phyloP scores from a whole-genome alignment of 228 moss, liverwort and hornwort genomes.

The Sphagnum magellanicum region DNA sequence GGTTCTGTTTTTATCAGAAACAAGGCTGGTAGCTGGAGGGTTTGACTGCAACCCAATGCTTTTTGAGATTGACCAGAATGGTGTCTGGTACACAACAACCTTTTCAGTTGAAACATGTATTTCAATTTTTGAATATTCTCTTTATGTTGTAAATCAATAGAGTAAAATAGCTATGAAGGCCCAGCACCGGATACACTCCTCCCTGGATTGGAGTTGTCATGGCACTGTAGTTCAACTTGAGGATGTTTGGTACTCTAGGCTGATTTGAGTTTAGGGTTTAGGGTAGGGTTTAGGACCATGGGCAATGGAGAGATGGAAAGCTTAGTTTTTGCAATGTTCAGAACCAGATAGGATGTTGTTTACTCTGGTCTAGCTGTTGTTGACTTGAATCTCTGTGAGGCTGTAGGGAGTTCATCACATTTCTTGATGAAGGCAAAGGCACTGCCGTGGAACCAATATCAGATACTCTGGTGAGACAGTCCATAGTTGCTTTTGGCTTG shows the following conservation, averaged over 20 bases:
- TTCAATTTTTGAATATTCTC: neutral
- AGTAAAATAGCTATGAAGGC: neutral
- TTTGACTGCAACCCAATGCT: slow-evolving; percentile 99
- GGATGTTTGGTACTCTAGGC: neutral
- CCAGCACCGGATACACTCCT: neutral
- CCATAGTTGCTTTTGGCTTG: neutral
- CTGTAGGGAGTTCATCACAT: slow-evolving; percentile 73
- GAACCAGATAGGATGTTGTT: no score
- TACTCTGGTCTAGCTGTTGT: no score
- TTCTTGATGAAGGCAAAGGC: slow-evolving; percentile 89
- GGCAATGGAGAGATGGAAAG: no score
- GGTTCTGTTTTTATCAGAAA: slow-evolving; percentile 95
- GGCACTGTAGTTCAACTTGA: neutral
- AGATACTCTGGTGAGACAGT: slow-evolving; percentile 58
- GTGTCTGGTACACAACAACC: slow-evolving; percentile 51
- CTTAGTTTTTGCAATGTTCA: no score
- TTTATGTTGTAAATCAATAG: neutral
- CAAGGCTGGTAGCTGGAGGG: slow-evolving; percentile 84
- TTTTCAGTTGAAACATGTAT: neutral
- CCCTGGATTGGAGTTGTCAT: no score
- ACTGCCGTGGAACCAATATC: slow-evolving; percentile 57
- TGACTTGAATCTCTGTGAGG: neutral
- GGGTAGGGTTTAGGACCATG: no score
- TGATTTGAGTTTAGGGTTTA: neutral
- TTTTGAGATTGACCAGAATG: slow-evolving; percentile 66